phyloP scores from a whole-genome alignment of 2,329 filamentous ascomycete species.

The Aquanectria penicillioides region DNA sequence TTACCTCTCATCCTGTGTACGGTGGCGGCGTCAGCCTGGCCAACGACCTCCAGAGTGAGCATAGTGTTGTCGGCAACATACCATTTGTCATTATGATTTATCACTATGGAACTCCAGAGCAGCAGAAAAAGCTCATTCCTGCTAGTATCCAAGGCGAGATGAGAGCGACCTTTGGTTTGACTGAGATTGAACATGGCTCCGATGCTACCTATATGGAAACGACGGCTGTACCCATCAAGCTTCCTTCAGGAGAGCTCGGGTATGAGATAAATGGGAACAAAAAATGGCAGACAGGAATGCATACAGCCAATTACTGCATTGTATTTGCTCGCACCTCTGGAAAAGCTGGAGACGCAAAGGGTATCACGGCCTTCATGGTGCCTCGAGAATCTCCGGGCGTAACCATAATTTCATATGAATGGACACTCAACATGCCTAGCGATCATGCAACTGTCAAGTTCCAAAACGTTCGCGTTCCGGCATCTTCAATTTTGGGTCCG shows the following conservation, averaged over 20 bases:
- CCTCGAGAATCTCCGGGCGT: conserved; percentile 17
- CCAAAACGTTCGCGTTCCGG: conserved; percentile 18
- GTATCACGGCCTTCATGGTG: conserved; percentile 29
- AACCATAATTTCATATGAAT: conserved; percentile 24
- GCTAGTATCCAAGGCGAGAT: conserved; percentile 16
- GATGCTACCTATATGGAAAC: conserved; percentile 31
- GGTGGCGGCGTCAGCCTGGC: conserved; percentile 31
- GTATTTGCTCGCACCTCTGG: conserved; percentile 31
- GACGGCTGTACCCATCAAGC: conserved; percentile 9
- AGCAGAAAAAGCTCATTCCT: conserved; percentile 17
- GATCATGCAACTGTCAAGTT: conserved; percentile 27
- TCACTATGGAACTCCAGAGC: conserved; percentile 22
- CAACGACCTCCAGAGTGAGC: conserved; percentile 30
- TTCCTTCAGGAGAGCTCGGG: conserved; percentile 11
- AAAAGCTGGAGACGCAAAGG: conserved; percentile 19
- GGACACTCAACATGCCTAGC: conserved; percentile 32
- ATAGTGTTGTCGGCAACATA: conserved; percentile 30
- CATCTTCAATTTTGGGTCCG: conserved; percentile 18
- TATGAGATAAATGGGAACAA: conserved; percentile 31
- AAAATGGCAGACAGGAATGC: conserved; percentile 30
- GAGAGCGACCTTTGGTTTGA: conserved; percentile 26
- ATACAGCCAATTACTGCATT: conserved; percentile 25
- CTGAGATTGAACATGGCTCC: conserved; percentile 29
- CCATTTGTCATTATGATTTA: conserved; percentile 27
- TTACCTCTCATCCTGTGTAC: conserved; percentile 26